A percentile compares a stretch with the other conserved stretches of the same genome.
Evolutionary conservation across 257 asterid species (phyloP).

Genomic region (Lycium barbarum): DNA sequence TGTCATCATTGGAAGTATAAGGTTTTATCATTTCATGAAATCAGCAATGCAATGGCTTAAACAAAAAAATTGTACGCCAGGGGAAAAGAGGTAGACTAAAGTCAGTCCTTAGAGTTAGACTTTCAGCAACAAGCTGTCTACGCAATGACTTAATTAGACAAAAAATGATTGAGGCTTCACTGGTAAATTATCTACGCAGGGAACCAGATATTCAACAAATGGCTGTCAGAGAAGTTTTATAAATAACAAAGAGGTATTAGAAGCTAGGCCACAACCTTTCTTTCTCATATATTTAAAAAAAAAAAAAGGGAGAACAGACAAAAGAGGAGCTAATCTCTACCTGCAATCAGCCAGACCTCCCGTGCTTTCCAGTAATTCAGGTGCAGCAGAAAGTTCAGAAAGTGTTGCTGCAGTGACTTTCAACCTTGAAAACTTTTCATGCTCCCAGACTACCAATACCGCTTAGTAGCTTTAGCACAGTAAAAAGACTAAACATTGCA

Average conservation of each 20-base stretch:
- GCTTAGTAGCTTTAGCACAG: conserved; percentile 45
- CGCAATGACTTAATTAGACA: no score
- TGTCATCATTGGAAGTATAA: no score
- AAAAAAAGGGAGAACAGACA: not conserved
- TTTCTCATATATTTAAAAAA: no score
- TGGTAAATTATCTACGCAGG: conserved; percentile 54
- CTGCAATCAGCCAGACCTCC: conserved; percentile 87
- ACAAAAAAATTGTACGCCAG: not conserved
- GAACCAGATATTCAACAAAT: conserved; percentile 38
- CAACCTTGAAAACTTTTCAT: conserved; percentile 89
- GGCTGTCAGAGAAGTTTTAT: conserved; percentile 20
- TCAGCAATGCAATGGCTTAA: not conserved
- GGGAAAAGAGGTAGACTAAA: conserved; percentile 12
- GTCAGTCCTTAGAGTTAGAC: conserved; percentile 85
- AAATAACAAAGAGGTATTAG: conserved; percentile 21
- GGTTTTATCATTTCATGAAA: no score
- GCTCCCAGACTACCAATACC: conserved; percentile 98
- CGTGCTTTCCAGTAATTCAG: conserved; percentile 77
- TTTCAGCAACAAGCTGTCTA: conserved; percentile 93
- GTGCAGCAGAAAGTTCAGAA: conserved; percentile 78
- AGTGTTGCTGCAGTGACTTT: conserved; percentile 94
- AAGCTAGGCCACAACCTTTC: conserved; percentile 23
- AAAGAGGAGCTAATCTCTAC: conserved; percentile 41
- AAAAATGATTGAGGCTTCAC: conserved; percentile 70
- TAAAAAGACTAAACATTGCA: not conserved